Evolutionary conservation across 106 monocot species (phyloP).

Genomic region (Alisma plantagoaquatica): DNA sequence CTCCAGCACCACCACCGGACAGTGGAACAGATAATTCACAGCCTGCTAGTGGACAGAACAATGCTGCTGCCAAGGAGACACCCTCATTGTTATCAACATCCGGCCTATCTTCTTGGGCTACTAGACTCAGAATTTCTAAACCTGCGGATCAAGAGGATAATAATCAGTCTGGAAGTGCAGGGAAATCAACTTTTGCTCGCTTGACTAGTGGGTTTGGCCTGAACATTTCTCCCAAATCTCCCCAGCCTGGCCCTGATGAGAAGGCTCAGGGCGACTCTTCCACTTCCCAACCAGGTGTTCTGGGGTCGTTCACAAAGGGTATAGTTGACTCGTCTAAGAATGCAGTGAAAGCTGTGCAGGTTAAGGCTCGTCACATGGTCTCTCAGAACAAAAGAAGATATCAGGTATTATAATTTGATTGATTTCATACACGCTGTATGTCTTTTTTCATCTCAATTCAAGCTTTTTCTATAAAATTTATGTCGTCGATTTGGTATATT

Average conservation of each 20-base stretch:
- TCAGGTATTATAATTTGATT: slow-evolving; percentile 32
- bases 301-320: slow-evolving; percentile 67
- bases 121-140: slow-evolving; percentile 50
- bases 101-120: slow-evolving; percentile 70
- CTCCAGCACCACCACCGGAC: too few species aligned
- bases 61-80: too few species aligned
- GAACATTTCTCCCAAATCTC: slow-evolving; percentile 48
- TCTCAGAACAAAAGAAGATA: slow-evolving; percentile 89
- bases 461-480: too few species aligned
- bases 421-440: neutral
- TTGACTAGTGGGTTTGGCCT: slow-evolving; percentile 60
- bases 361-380: slow-evolving; percentile 79
- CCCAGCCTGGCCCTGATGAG: slow-evolving; percentile 26
- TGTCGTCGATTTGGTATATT: too few species aligned
- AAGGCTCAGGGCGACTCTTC: slow-evolving; percentile 23
- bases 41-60: too few species aligned
- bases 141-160: slow-evolving; percentile 30
- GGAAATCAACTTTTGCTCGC: slow-evolving; percentile 59
- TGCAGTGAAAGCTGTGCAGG: slow-evolving; percentile 85
- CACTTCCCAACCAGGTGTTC: slow-evolving; percentile 36
- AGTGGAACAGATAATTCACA: too few species aligned
- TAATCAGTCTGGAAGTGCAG: slow-evolving; percentile 34
- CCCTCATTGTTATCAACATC: slow-evolving; percentile 39
- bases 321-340: slow-evolving; percentile 65
- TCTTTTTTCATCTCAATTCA: too few species aligned